A percentile compares a stretch with the other conserved stretches of the same genome.
Conservation (phyloP, 1,284 basidiomycete species). For the Marasmius tenuissimus region DNA sequence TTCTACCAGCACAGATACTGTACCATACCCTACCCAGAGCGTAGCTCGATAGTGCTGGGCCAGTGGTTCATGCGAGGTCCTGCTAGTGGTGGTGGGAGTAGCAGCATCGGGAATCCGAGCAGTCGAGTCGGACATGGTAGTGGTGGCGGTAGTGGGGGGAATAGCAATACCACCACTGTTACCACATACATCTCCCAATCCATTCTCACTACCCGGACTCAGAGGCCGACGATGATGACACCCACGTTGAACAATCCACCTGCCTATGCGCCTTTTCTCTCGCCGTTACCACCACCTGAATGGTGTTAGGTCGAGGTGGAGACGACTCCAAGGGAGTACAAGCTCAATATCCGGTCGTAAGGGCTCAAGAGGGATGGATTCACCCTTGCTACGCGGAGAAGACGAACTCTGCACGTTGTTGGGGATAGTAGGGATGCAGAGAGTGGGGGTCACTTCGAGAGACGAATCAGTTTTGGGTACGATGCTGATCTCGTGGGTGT, state of each 20-base stretch:
- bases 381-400: conserved; percentile 69
- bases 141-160: not conserved
- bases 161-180: not conserved
- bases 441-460: conserved; percentile 69
- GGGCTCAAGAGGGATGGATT: conserved; percentile 70
- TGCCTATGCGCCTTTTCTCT: conserved; percentile 58
- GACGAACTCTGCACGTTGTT: conserved; percentile 72
- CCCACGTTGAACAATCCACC: conserved; percentile 20
- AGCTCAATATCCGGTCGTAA: conserved; percentile 64
- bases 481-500: conserved; percentile 69
- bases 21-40: conserved; percentile 35
- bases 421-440: conserved; percentile 77
- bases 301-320: conserved; percentile 71
- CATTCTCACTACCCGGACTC: not conserved
- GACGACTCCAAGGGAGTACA: conserved; percentile 58
- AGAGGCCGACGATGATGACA: not conserved
- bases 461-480: conserved; percentile 72
- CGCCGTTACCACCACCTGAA: conserved; percentile 47
- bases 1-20: conserved; percentile 45
- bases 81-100: not conserved
- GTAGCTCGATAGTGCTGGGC: not conserved
- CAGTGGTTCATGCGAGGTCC: no score
- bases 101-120: not conserved
- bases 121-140: not conserved
- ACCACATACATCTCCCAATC: not conserved